A percentile compares a stretch with the other conserved stretches of the same genome.
phyloP scores from a whole-genome alignment of 306 rosid species.

The Cicer judaicum region DNA sequence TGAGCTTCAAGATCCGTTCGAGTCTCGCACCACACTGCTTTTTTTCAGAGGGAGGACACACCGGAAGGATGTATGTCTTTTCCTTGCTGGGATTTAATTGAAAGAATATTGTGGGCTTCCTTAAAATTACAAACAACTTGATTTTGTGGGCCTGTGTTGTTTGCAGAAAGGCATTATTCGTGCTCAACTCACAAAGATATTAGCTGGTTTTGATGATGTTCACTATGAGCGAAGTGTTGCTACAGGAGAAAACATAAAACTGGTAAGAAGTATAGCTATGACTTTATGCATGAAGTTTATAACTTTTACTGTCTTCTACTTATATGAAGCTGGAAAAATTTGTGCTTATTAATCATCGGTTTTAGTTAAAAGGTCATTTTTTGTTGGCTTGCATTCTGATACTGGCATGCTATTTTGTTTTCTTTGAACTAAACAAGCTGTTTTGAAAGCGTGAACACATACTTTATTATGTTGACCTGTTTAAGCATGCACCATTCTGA shows the following conservation, averaged over 20 bases:
- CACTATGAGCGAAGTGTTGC: slow-evolving; percentile 88
- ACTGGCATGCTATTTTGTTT: slow-evolving; percentile 21
- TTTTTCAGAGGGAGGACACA: slow-evolving; percentile 85
- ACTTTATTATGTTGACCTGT: not conserved
- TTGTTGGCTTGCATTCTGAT: slow-evolving; percentile 18
- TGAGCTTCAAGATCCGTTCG: slow-evolving; percentile 69
- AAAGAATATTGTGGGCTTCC: slow-evolving; percentile 5
- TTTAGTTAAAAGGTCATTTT: not conserved
- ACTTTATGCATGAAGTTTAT: slow-evolving; percentile 19
- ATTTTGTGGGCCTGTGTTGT: slow-evolving; percentile 42
- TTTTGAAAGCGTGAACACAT: not conserved
- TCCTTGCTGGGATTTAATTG: slow-evolving; percentile 26
- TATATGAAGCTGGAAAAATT: slow-evolving; percentile 15
- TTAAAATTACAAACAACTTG: slow-evolving; percentile 31
- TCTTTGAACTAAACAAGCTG: slow-evolving; percentile 1
- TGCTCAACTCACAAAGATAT: slow-evolving; percentile 76
- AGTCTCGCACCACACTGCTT: slow-evolving; percentile 80
- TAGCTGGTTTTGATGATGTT: slow-evolving; percentile 78
- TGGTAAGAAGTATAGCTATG: slow-evolving; percentile 60
- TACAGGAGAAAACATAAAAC: slow-evolving; percentile 75
- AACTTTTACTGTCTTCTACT: not conserved
- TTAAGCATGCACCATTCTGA: not conserved
- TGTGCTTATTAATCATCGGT: slow-evolving; percentile 22
- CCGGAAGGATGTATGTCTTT: slow-evolving; percentile 80
- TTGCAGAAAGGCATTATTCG: slow-evolving; percentile 92